These are phyloP conservation scores for Coemansia sp. DNA, from an alignment of 192 early-diverging fungal genomes.

Conservation along the genomic window DNA sequence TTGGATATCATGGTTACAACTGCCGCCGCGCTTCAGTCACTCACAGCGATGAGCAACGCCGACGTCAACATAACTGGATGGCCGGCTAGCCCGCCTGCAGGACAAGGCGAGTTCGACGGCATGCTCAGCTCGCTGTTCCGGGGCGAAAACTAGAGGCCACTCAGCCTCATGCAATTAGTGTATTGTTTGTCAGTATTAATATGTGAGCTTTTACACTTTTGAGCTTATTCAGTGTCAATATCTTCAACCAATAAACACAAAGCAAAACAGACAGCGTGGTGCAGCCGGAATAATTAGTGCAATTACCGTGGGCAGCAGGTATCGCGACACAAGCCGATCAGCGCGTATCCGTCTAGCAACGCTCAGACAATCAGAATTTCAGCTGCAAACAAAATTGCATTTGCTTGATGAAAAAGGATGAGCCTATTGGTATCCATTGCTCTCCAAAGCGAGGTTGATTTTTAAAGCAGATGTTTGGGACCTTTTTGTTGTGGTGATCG, in stretches of 20 bases:
- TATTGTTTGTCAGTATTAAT: neutral
- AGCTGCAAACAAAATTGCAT: neutral
- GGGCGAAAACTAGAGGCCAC: neutral
- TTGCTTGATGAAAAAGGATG: neutral
- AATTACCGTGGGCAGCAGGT: neutral
- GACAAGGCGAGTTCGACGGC: slow-evolving; percentile 1
- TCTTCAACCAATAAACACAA: neutral
- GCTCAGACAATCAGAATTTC: neutral
- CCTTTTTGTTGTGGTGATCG: too few species aligned
- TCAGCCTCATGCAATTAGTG: neutral
- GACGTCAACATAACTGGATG: neutral
- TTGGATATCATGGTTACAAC: slow-evolving; percentile 3
- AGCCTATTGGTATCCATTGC: neutral
- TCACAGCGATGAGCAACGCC: neutral
- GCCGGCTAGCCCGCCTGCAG: slow-evolving; percentile 1
- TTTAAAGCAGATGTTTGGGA: too few species aligned
- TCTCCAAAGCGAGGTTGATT: too few species aligned
- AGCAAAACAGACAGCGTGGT: neutral
- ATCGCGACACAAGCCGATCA: neutral
- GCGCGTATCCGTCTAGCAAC: neutral
- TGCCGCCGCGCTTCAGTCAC: slow-evolving; percentile 8
- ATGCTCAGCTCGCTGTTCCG: slow-evolving; percentile 24
- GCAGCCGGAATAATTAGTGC: neutral
- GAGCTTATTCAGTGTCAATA: neutral
- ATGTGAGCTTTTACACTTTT: neutral